These are phyloP conservation scores for Pneumocystis sp. DNA, from an alignment of 1,139 yeast species.

Conservation along the genomic window DNA sequence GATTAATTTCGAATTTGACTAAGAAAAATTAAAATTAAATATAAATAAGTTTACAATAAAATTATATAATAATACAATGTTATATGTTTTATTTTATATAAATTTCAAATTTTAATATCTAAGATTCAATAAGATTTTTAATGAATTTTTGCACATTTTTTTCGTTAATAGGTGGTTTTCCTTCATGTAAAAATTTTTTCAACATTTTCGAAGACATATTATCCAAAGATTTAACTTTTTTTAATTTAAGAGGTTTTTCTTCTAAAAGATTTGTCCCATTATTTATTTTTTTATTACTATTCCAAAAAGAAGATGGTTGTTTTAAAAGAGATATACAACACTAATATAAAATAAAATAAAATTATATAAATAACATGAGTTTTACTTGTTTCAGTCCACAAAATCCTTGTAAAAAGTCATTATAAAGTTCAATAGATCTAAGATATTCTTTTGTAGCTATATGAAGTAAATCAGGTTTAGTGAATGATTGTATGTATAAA, in stretches of 20 bases:
- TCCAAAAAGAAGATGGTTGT: neutral
- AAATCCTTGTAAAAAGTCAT: slow-evolving; percentile 58
- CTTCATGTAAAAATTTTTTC: neutral
- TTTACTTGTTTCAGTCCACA: slow-evolving; percentile 29
- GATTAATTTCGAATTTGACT: neutral
- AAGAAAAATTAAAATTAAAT: neutral
- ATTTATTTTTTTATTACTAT: neutral
- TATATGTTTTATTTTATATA: neutral
- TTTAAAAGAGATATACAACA: neutral
- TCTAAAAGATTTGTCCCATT: neutral
- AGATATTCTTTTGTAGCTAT: slow-evolving; percentile 41
- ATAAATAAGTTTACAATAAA: neutral
- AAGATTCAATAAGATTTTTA: neutral
- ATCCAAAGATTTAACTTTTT: neutral
- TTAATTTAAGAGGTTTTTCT: neutral
- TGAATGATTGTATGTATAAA: slow-evolving; percentile 11
- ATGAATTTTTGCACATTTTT: neutral
- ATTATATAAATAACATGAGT: neutral
- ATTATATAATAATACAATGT: neutral
- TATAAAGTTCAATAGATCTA: slow-evolving; percentile 64
- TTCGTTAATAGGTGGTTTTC: neutral
- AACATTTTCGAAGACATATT: neutral
- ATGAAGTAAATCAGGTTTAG: slow-evolving; percentile 4
- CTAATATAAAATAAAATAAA: neutral
- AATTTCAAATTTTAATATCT: neutral